Conservation (phyloP, 2,329 filamentous ascomycete genomes). For the Zymoseptoria passerinii region DNA sequence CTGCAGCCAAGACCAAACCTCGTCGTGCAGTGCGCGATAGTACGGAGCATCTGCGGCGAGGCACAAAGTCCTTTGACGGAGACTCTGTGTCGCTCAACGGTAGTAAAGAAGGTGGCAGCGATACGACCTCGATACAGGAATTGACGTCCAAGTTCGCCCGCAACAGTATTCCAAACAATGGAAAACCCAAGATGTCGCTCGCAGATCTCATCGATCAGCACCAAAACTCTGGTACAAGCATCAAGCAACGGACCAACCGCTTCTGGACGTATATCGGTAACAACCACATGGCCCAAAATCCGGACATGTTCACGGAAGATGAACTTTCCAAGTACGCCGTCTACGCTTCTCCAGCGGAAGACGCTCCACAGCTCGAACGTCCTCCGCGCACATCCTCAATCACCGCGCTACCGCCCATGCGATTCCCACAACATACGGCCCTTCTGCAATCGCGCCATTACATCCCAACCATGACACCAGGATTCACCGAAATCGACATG, state of each 20-base stretch:
- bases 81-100: constrained; percentile 24
- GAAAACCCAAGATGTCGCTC: constrained; percentile 21
- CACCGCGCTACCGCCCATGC: not conserved
- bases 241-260: constrained; percentile 24
- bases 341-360: not conserved
- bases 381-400: constrained; percentile 1
- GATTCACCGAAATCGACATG: constrained; percentile 3
- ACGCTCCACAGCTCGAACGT: not conserved
- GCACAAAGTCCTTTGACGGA: constrained; percentile 9
- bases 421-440: not conserved
- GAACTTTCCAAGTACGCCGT: constrained; percentile 24
- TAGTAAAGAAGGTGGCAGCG: not conserved
- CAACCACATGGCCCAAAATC: constrained; percentile 28
- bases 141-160: not conserved
- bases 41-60: constrained; percentile 17
- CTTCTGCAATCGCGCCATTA: not conserved
- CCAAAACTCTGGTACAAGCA: constrained; percentile 17
- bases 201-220: constrained; percentile 26
- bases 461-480: not conserved
- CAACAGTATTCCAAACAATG: constrained; percentile 12
- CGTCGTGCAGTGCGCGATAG: constrained; percentile 17
- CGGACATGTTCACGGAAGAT: constrained; percentile 25
- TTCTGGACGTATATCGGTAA: constrained; percentile 32
- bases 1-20: constrained; percentile 5
- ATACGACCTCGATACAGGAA: not conserved